Conservation (phyloP, 139 green algal species). For the Mychonastes homosphaera region DNA sequence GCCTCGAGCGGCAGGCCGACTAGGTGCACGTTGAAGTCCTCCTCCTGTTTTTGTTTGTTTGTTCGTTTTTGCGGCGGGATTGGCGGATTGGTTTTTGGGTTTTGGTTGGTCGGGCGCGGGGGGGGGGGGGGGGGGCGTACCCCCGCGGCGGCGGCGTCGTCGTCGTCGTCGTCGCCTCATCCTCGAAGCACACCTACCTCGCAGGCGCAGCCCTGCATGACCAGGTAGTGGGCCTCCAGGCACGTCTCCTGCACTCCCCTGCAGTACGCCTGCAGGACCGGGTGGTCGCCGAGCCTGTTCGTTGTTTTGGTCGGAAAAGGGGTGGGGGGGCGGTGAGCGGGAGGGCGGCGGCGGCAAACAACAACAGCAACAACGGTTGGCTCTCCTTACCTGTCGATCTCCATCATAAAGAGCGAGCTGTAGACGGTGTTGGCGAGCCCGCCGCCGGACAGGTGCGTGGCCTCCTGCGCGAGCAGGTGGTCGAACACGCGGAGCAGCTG, state of each 20-base stretch:
- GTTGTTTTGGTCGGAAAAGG: no score
- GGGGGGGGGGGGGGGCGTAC: no score
- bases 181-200: slow-evolving; percentile 63
- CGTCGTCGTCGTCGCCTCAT: no score
- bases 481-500: slow-evolving; percentile 42
- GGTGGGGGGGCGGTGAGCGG: background rate
- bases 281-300: slow-evolving; percentile 28
- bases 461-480: slow-evolving; percentile 45
- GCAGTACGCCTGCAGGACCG: slow-evolving; percentile 53
- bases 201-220: slow-evolving; percentile 44
- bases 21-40: slow-evolving; percentile 42
- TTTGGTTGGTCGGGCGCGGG: no score
- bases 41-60: no score
- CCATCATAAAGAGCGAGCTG: slow-evolving; percentile 74
- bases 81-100: no score
- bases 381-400: slow-evolving; percentile 36
- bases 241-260: slow-evolving; percentile 36
- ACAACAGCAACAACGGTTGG: background rate
- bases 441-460: slow-evolving; percentile 58
- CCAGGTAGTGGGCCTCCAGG: slow-evolving; percentile 37
- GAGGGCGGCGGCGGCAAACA: background rate
- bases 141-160: no score
- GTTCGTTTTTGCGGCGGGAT: no score
- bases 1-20: slow-evolving; percentile 39
- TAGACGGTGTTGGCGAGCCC: slow-evolving; percentile 73